Evolutionary conservation across 805 yeast genomes (phyloP).

Genomic region (Yarrowia keelungensis): DNA sequence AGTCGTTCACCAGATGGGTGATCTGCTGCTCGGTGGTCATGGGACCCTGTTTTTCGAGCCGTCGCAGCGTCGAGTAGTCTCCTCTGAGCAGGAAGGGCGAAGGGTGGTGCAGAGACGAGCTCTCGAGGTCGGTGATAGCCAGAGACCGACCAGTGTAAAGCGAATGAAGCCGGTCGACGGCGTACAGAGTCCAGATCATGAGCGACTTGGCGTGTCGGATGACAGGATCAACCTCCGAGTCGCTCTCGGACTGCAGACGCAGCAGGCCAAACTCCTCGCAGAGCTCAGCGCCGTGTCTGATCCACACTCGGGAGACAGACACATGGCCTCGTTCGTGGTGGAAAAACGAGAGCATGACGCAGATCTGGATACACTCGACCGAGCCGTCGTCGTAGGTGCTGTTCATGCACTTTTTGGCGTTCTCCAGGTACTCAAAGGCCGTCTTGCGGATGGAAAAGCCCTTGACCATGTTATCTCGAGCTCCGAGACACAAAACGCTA

Average conservation of each 20-base stretch:
- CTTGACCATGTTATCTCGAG: conserved; percentile 41
- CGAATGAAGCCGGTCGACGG: conserved; percentile 7
- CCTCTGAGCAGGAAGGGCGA: conserved; percentile 16
- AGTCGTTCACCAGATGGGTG: conserved; percentile 21
- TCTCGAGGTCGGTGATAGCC: conserved; percentile 22
- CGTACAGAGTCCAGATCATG: conserved; percentile 28
- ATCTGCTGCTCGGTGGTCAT: conserved; percentile 34
- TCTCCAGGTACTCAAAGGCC: conserved; percentile 33
- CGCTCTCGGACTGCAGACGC: conserved; percentile 19
- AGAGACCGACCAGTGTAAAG: conserved; percentile 13
- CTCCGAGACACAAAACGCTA: conserved; percentile 46
- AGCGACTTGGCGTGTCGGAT: conserved; percentile 10
- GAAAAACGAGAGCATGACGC: conserved; percentile 44
- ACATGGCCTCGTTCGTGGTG: conserved; percentile 43
- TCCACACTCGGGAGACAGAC: conserved; percentile 45
- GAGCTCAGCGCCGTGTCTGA: conserved; percentile 42
- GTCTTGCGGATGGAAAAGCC: conserved; percentile 40
- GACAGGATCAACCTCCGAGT: conserved; percentile 23
- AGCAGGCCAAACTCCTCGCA: conserved; percentile 35
- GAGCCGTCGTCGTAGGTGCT: conserved; percentile 41
- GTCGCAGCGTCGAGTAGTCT: conserved; percentile 15
- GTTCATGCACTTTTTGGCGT: conserved; percentile 39
- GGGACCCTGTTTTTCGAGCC: conserved; percentile 33
- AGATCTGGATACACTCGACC: conserved; percentile 41
- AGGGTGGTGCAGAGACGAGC: conserved; percentile 13